A percentile compares a stretch with the other conserved stretches of the same genome.
These are phyloP conservation scores for Ilex asprella DNA, from an alignment of 257 asterid species.

Conservation along the genomic window DNA sequence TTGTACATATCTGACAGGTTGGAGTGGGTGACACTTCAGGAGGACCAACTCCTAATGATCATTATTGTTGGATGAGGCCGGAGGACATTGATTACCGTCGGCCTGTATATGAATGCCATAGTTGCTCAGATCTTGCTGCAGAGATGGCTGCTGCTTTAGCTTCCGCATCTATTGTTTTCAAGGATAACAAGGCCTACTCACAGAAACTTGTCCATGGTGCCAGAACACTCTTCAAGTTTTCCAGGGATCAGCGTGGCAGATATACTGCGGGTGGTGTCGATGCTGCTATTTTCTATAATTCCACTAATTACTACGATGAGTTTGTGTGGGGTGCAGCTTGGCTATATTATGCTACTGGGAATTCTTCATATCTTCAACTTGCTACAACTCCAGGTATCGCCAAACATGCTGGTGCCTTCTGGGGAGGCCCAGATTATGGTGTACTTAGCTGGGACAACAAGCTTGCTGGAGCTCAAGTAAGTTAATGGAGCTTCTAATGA, in stretches of 20 bases:
- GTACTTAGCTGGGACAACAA: constrained; percentile 92
- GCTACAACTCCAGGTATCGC: constrained; percentile 78
- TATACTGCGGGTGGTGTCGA: constrained; percentile 55
- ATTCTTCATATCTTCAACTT: constrained; percentile 69
- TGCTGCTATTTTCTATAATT: constrained; percentile 64
- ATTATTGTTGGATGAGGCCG: constrained; percentile 91
- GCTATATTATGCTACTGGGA: constrained; percentile 95
- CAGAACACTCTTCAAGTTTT: constrained; percentile 65
- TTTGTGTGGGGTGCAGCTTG: constrained; percentile 92
- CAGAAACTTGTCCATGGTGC: constrained; percentile 96
- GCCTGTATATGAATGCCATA: constrained; percentile 48
- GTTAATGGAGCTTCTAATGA: background rate
- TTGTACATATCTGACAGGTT: constrained; percentile 41
- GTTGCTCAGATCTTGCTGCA: constrained; percentile 91
- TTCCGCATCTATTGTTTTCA: constrained; percentile 92
- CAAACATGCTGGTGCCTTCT: constrained; percentile 90
- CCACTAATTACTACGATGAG: constrained; percentile 81
- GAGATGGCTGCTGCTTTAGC: constrained; percentile 99
- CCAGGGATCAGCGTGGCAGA: constrained; percentile 90
- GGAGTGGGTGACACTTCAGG: constrained; percentile 75
- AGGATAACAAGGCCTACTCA: constrained; percentile 83
- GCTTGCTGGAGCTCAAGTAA: constrained; percentile 93
- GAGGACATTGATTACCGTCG: constrained; percentile 83
- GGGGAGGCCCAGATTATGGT: constrained; percentile 94
- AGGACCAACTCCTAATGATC: constrained; percentile 59